Evolutionary conservation across 140 eudicot species (phyloP), one percentile per base, ranked within the genome.

Genomic region (Ambrosia hybrid): DNA sequence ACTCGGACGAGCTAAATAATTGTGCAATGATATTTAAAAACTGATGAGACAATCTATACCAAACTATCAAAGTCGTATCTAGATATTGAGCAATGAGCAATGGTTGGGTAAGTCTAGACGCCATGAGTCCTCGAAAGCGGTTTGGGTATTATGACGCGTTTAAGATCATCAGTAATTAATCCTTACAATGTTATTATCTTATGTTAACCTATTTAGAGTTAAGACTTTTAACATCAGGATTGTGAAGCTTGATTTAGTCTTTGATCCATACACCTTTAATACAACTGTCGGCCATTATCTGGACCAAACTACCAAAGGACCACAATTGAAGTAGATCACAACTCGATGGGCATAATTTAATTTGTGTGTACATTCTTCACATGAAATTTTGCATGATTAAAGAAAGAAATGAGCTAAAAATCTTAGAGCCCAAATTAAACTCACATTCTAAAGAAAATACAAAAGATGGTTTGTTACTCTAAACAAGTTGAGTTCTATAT

Each of bases 401-500:
- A 57, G 37, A 17, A 57, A 57, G 21, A 37, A 57, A 37, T 17
- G 17, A 57, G 63, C 37, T 57, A 57, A 37, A 57, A 57, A 17
- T 21, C 63, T 3, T 17, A 16, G 11, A 53, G n/a, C 10, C 17
- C 7, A 14, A 52, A 53, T 1, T 2, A 30, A 30, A 14, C 58
- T 4, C 3, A 53, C 3, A 15, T 53, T 53, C 21, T 7, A 57
- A 57, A 15, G 36, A 57, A 57, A 7, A 57, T 57, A 57, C 62
- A 57, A 13, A 17, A 57, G 36, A 57, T 57, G 38, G 14, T 17
- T 57, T 21, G 63, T 57, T 8, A 11, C 10, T 49, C 5, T 3
- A 49, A 49, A 49, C 55, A 49, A 49, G 9, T 49, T 49, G 55
- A 49, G 64, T 46, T 60, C 76, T 59, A 76, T 56, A 68, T 34